Evolutionary conservation across 306 rosid species (phyloP), one percentile per base, ranked within the genome.

Genomic region (Trifolium subterraneum): DNA sequence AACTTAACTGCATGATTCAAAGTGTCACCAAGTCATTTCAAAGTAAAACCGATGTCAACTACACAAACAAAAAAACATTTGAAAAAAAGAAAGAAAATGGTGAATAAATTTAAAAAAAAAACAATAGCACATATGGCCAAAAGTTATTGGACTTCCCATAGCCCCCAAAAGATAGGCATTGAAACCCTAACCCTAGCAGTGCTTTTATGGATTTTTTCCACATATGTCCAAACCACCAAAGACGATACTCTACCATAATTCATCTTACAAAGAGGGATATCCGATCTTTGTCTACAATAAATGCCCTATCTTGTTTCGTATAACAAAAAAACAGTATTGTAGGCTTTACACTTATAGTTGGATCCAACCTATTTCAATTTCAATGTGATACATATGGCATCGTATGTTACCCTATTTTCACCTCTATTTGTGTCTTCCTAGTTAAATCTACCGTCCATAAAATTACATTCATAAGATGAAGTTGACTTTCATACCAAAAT

Each of bases 1-100:
- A 71, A 83, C 88, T 70, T 81, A 74, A 81, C 90, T 78, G 86
- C 76, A 84, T 64, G 79, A 67, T 61, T 70, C 67, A 65, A 73
- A 79, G 50, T 72, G 52, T 52, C 74, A 75, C 31, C 78, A 73
- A 15, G 52, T 80, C 61, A 86, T 56, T 78, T 72, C 74, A 35
- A 64, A 64, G 29, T 44, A 35, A 39, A 64, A 60, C 27, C 9
- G 78, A 64, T 65, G 45, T 42, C 77, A 67, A 68, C 25, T 10
- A 67, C 63, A 64, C 48, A 75, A 69, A 47, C 20, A 35, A 76
- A 62, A 58, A 47, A 61, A 7, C 41, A 35, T 22, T 11, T 10
- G 4, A 33, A 6, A 79, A 41, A 20, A 36, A 23, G 20, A 68
- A 8, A 41, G 31, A 72, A n/a, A 78, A 33, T 16, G 27, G 79